phyloP scores from a whole-genome alignment of 1,284 basidiomycete species.

The Pulveroboletus sp. region DNA sequence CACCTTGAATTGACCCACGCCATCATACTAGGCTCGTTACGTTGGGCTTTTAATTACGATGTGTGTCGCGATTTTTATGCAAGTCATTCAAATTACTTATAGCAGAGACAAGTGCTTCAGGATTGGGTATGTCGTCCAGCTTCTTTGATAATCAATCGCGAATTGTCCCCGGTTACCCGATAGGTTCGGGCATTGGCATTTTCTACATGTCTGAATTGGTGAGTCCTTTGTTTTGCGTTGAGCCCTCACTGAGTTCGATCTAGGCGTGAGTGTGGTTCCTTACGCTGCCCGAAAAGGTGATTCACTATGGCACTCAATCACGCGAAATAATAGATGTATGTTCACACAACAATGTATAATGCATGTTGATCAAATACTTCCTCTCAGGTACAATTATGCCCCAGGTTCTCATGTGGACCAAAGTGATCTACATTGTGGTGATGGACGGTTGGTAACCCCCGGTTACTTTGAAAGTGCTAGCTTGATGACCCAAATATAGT shows the following conservation, averaged over 20 bases:
- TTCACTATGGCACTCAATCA: not conserved
- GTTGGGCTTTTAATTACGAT: constrained; percentile 3
- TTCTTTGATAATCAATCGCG: not conserved
- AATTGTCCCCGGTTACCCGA: not conserved
- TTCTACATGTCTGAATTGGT: constrained; percentile 4
- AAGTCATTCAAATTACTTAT: not conserved
- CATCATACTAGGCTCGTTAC: constrained; percentile 5
- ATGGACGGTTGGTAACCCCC: constrained; percentile 7
- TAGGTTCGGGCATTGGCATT: not conserved
- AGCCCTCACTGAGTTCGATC: not conserved
- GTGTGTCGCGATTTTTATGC: not conserved
- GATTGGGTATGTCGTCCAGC: not conserved
- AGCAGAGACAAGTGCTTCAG: not conserved
- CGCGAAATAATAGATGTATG: constrained; percentile 3
- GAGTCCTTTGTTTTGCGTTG: not conserved
- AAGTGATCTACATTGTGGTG: not conserved
- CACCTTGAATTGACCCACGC: not conserved
- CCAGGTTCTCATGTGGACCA: not conserved
- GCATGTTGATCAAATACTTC: not conserved
- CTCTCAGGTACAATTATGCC: not conserved
- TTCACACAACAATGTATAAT: not conserved
- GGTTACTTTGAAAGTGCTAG: no score
- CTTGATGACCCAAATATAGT: not conserved
- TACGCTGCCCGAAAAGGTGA: not conserved
- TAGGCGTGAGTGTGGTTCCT: constrained; percentile 3